Base-by-base conservation (phyloP, 331 rosid genomes). In the Cydonia oblonga region DNA sequence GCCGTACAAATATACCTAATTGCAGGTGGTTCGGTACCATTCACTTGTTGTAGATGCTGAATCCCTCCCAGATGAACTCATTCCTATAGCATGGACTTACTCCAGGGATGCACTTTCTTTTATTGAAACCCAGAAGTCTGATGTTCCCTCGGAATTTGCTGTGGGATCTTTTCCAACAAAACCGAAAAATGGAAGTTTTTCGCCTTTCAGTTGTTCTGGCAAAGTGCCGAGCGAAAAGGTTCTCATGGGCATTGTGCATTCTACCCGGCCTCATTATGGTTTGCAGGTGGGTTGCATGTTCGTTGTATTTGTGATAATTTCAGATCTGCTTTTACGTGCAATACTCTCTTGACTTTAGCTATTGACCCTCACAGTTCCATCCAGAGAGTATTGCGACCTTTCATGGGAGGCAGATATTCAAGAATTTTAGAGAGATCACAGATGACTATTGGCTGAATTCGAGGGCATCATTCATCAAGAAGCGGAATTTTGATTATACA, bases 1-100 rank as follows among this genome's bases (percentile, higher is more conserved):
- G 69, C 25, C 63, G 4, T 76, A 32, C 44, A 64, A 72, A 68
- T 70, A 3, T 74, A 75, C 54, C 76, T 78, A 76, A 70, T 82
- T 83, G 78, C 87, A 93, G 99, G 99, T 91, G 66, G 99, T 95
- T 73, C 86, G 99, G 82, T 95, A 95, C 83, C 99, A 95, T 84
- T 95, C 99, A 20, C 87, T 95, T 80, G 89, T 91, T 66, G 81
- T 95, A 83, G 97, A 89, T 80, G 79, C 87, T 62, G 89, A 83
- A 78, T 84, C 97, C n/a, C 96, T 95, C 52, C 99, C 99, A 72
- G 78, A 88, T 51, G 93, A 87, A 72, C 89, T 95, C 69, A 85
- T 95, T 83, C 99, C 99, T 69, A 95, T 91, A 67, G 96, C 99
- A 73, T 95, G 99, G 99, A 89, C 99, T 42, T 72, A 88, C 77